Percentiles rank a stretch among this genome's conserved stretches.
phyloP scores from a whole-genome alignment of 768 basidiomycete species.

The Gloeopeniophorella convolvens region DNA sequence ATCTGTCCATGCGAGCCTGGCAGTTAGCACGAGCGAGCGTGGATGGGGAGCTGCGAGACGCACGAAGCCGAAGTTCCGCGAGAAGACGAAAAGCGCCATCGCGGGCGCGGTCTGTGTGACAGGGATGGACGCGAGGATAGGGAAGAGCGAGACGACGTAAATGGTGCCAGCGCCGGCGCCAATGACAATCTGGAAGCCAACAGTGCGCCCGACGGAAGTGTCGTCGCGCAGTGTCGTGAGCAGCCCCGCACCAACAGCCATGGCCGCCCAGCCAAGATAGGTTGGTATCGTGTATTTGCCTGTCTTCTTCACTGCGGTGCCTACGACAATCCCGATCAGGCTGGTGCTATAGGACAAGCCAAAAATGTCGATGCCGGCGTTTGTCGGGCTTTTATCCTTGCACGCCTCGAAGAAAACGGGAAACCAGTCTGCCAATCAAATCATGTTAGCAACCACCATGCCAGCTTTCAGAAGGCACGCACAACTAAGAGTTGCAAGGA shows the following conservation, averaged over 20 bases:
- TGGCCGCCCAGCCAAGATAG: conserved; percentile 32
- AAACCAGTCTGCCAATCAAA: conserved; percentile 31
- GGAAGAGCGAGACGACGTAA: conserved; percentile 29
- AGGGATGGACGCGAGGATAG: conserved; percentile 32
- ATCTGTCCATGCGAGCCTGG: conserved; percentile 20
- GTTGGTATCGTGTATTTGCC: conserved; percentile 35
- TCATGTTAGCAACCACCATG: too few species aligned
- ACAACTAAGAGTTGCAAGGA: conserved; percentile 18
- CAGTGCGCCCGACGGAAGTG: conserved; percentile 13
- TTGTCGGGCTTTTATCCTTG: conserved; percentile 31
- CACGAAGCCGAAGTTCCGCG: conserved; percentile 21
- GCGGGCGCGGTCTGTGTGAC: conserved; percentile 29
- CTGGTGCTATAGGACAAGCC: conserved; percentile 34
- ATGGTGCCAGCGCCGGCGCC: conserved; percentile 31
- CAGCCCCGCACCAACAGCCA: conserved; percentile 32
- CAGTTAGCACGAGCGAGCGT: not conserved
- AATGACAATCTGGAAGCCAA: conserved; percentile 23
- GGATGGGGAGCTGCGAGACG: not conserved
- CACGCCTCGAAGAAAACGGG: conserved; percentile 36
- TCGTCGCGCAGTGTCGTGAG: conserved; percentile 27
- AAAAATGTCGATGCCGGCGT: conserved; percentile 33
- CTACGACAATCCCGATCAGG: conserved; percentile 34
- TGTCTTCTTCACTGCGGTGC: conserved; percentile 30
- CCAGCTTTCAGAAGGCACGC: too few species aligned
- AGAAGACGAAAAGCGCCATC: conserved; percentile 28